Evolutionary conservation across 768 basidiomycete species (phyloP).

Genomic region (Postia placenta): DNA sequence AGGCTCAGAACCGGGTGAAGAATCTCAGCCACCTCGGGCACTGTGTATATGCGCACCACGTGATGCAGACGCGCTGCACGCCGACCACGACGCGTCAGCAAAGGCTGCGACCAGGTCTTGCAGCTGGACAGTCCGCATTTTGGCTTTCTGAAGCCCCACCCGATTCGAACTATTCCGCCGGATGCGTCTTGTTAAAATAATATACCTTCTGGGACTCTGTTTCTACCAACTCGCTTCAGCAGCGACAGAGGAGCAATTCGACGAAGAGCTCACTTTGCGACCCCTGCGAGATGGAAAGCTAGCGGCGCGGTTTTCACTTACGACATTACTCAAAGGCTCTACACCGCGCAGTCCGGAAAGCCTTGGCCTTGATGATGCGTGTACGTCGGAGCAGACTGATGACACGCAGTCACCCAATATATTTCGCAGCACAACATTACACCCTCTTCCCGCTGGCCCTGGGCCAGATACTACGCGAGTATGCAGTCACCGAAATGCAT

Average conservation of each 20-base stretch:
- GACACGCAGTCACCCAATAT: not conserved
- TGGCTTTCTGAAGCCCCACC: not conserved
- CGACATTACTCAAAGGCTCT: slow-evolving; percentile 48
- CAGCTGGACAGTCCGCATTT: too few relatives aligned
- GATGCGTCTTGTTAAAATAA: not conserved
- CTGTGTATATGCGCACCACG: not conserved
- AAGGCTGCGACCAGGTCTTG: too few relatives aligned
- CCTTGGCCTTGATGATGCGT: slow-evolving; percentile 39
- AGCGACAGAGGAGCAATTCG: slow-evolving; percentile 37
- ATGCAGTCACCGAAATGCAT: slow-evolving; percentile 83
- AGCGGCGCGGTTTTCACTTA: slow-evolving; percentile 75
- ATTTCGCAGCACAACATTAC: slow-evolving; percentile 69
- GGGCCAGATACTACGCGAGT: slow-evolving; percentile 80
- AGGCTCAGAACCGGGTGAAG: too few relatives aligned
- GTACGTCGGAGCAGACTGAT: slow-evolving; percentile 25
- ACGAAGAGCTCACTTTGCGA: slow-evolving; percentile 47
- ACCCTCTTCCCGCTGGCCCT: slow-evolving; percentile 81
- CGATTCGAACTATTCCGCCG: not conserved
- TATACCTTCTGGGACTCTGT: not conserved
- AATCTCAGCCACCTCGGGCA: too few relatives aligned
- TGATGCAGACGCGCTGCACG: not conserved
- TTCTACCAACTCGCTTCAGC: slow-evolving; percentile 4
- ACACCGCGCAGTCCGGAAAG: slow-evolving; percentile 51
- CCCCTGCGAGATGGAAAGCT: slow-evolving; percentile 82
- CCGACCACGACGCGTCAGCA: not conserved